Base-by-base conservation (phyloP, 106 monocot genomes). In the Dioscorea zingiberensis region DNA sequence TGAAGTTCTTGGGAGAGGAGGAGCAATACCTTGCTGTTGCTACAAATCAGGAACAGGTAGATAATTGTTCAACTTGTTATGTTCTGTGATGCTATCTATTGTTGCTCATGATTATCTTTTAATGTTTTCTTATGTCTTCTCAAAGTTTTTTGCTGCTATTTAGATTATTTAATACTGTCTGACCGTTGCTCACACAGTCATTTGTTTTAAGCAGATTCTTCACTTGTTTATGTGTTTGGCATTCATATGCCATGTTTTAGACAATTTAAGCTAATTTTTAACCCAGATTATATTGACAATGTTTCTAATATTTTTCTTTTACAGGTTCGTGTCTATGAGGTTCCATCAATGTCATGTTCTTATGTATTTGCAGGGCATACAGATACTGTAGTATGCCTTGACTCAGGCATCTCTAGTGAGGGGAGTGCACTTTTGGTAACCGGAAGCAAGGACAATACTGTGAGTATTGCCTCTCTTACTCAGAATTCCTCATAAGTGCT, bases 401-500 rank as follows among this genome's bases (percentile, higher is more conserved):
- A 97, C 49, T 75, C 86, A 51, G 88, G 92, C 58, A 32, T 78
- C 57, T 73, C 81, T 74, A 73, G 55, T 66, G 70, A 81, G 51
- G 92, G 97, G 21, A 77, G 67, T 67, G 69, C 79, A 47, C 72
- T 88, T 70, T 45, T 97, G 23, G 73, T 86, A 16, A 92, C 85
- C 30, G 97, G 97, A 71, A 97, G 97, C 86, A 97, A 86, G 73
- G 97, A 97, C 63, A 86, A 88, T 32, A 88, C 47, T 73, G 97
- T 97, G 62, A 92, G 97, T 81, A 7, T 16, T 44, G 15, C 1
- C 49, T 64, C 19, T 17, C 18, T 30, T n/a, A 13, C 55, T 22
- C 30, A 63, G 15, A 21, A 13, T 19, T 21, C 17, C 7, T 19
- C 30, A 30, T 7, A 30, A 30, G 30, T 30, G 30, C 30, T 30